Evolutionary conservation across 257 asterid species (phyloP).

Genomic region (Thymus mandschuricus): DNA sequence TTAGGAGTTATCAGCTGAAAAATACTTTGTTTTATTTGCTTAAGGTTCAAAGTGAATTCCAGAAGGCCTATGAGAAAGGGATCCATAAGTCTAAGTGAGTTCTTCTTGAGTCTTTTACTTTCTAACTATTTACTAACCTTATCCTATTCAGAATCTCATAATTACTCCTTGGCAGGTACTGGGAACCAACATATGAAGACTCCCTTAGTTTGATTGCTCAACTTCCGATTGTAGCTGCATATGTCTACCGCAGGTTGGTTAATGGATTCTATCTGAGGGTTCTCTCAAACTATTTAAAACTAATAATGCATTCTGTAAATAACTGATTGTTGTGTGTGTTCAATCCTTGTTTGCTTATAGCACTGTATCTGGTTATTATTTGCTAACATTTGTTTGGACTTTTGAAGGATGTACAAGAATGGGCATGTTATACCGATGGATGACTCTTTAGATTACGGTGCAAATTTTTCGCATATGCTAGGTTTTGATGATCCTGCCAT

Average conservation of each 20-base stretch:
- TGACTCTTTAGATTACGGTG: constrained; percentile 94
- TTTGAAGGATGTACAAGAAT: constrained; percentile 84
- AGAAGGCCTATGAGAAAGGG: constrained; percentile 98
- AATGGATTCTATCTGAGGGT: constrained; percentile 12
- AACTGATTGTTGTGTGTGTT: not conserved
- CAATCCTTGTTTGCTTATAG: not conserved
- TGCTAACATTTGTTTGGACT: constrained; percentile 34
- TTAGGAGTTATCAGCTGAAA: constrained; percentile 29
- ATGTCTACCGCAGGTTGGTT: constrained; percentile 94
- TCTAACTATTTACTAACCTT: not conserved
- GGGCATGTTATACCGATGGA: constrained; percentile 74
- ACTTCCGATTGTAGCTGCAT: constrained; percentile 85
- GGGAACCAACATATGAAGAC: constrained; percentile 98
- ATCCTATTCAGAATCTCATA: constrained; percentile 33
- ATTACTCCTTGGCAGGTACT: constrained; percentile 53
- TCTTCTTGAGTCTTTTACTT: constrained; percentile 25
- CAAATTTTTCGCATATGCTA: constrained; percentile 92
- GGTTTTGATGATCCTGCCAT: constrained; percentile 86
- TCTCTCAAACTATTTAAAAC: constrained; percentile 1
- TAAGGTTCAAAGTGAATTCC: constrained; percentile 97
- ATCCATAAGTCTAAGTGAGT: constrained; percentile 94
- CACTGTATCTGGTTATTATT: constrained; percentile 19
- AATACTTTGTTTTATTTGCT: constrained; percentile 35
- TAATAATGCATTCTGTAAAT: not conserved
- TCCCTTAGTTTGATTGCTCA: constrained; percentile 97